These are phyloP conservation scores for Fusarium sp. DNA, from an alignment of 2,329 filamentous ascomycete species.

Conservation along the genomic window DNA sequence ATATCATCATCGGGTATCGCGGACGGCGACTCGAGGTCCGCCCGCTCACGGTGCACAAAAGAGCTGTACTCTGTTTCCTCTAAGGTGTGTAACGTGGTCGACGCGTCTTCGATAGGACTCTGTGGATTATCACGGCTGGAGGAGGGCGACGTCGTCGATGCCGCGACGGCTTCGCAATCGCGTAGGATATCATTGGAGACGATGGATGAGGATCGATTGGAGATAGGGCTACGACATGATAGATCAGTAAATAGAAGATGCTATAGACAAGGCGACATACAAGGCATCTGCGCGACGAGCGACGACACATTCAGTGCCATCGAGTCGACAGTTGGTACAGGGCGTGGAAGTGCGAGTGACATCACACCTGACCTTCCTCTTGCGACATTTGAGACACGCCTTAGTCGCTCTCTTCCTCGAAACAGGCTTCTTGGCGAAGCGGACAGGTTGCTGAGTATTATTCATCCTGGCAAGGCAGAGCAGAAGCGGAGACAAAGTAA, in stretches of 20 bases:
- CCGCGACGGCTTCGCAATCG: constrained; percentile 21
- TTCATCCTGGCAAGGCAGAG: constrained; percentile 32
- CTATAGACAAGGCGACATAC: constrained; percentile 4
- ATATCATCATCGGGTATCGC: not conserved
- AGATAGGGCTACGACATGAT: not conserved
- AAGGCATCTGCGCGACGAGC: constrained; percentile 26
- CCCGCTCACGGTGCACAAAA: not conserved
- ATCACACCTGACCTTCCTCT: constrained; percentile 43
- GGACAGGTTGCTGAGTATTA: constrained; percentile 31
- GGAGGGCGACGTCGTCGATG: constrained; percentile 25
- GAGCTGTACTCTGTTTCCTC: constrained; percentile 20
- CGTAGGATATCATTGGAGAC: constrained; percentile 4
- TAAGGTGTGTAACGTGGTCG: constrained; percentile 1
- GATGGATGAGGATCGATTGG: constrained; percentile 4
- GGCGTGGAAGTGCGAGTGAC: constrained; percentile 40
- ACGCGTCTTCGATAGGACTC: constrained; percentile 18
- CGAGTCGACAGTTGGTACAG: constrained; percentile 43
- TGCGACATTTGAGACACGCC: constrained; percentile 43
- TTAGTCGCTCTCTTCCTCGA: constrained; percentile 42
- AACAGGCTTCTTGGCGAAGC: constrained; percentile 41
- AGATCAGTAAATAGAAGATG: not conserved
- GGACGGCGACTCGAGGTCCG: constrained; percentile 3
- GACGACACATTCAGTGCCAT: constrained; percentile 36
- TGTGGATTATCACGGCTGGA: constrained; percentile 10
- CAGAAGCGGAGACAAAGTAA: constrained; percentile 5